Conservation (phyloP, 352 stramenopile genomes). For the Discostella stelligera region DNA sequence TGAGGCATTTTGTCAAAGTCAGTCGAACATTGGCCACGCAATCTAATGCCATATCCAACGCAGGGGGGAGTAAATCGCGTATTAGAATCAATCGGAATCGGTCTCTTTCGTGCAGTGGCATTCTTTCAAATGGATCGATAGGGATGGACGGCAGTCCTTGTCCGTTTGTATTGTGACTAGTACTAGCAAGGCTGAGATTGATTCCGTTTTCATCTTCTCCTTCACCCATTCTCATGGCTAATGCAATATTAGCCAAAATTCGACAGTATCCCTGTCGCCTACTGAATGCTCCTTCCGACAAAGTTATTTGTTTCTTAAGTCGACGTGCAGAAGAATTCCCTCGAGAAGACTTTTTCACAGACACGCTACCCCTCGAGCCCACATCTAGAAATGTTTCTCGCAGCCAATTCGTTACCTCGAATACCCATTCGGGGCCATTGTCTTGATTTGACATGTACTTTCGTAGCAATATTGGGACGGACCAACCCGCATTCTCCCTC, state of each 20-base stretch:
- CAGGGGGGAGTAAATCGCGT: constrained; percentile 57
- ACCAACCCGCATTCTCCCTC: constrained; percentile 73
- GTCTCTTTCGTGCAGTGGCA: constrained; percentile 52
- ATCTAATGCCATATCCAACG: constrained; percentile 74
- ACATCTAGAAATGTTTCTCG: constrained; percentile 62
- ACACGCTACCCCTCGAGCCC: not conserved
- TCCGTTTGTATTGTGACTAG: constrained; percentile 18
- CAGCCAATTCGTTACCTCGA: constrained; percentile 62
- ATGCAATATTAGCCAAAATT: constrained; percentile 59
- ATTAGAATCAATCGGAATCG: constrained; percentile 57
- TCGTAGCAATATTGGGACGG: constrained; percentile 67
- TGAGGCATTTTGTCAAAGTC: constrained; percentile 67
- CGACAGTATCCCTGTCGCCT: constrained; percentile 72
- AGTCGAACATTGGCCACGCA: constrained; percentile 73
- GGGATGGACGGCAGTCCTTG: constrained; percentile 15
- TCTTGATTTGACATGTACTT: constrained; percentile 36
- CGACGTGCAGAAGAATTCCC: constrained; percentile 20
- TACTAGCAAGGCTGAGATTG: constrained; percentile 20
- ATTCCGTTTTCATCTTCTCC: constrained; percentile 10
- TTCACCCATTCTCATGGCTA: constrained; percentile 66
- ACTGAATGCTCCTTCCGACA: constrained; percentile 55
- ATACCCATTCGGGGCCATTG: constrained; percentile 23
- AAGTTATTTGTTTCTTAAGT: constrained; percentile 26
- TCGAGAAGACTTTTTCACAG: constrained; percentile 6
- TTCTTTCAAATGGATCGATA: constrained; percentile 57